Percentiles rank a stretch among this genome's conserved stretches.
Conservation (phyloP, 2,329 filamentous ascomycete species). For the Fusarium pseudonygamai region DNA sequence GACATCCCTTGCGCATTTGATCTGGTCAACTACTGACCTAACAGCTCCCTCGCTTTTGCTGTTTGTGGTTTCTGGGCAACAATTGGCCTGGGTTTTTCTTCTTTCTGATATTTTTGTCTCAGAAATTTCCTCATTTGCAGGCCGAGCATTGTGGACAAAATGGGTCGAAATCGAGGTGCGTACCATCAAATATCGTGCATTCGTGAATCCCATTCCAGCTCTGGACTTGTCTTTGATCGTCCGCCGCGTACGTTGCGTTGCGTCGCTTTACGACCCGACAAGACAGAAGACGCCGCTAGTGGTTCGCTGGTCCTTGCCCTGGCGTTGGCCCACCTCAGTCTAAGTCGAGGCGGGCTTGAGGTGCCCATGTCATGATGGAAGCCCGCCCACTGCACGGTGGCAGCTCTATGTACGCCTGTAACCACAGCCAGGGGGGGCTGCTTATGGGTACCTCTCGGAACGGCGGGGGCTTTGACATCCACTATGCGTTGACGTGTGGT, state of each 20-base stretch:
- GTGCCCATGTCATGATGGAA: conserved; percentile 6
- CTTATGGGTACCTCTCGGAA: conserved; percentile 18
- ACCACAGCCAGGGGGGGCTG: conserved; percentile 27
- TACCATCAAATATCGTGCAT: conserved; percentile 40
- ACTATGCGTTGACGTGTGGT: conserved; percentile 24
- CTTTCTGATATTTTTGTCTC: conserved; percentile 34
- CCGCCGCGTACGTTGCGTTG: not conserved
- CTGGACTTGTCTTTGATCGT: conserved; percentile 19
- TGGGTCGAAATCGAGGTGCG: conserved; percentile 66
- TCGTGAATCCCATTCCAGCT: conserved; percentile 38
- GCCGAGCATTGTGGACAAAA: conserved; percentile 46
- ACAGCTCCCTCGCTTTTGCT: conserved; percentile 7
- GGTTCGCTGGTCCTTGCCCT: conserved; percentile 13
- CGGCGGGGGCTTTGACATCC: conserved; percentile 24
- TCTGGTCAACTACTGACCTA: conserved; percentile 4
- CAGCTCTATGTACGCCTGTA: conserved; percentile 22
- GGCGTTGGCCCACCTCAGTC: not conserved
- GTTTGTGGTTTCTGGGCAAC: conserved; percentile 5
- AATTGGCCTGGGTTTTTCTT: not conserved
- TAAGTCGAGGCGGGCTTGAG: conserved; percentile 9
- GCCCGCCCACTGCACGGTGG: not conserved
- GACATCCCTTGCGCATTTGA: conserved; percentile 31
- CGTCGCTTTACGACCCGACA: conserved; percentile 14
- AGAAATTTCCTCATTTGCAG: conserved; percentile 31
- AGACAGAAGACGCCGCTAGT: conserved; percentile 22